Base-by-base conservation (phyloP, 176 grass and related monocot genomes). In the Cocos nucifera region DNA sequence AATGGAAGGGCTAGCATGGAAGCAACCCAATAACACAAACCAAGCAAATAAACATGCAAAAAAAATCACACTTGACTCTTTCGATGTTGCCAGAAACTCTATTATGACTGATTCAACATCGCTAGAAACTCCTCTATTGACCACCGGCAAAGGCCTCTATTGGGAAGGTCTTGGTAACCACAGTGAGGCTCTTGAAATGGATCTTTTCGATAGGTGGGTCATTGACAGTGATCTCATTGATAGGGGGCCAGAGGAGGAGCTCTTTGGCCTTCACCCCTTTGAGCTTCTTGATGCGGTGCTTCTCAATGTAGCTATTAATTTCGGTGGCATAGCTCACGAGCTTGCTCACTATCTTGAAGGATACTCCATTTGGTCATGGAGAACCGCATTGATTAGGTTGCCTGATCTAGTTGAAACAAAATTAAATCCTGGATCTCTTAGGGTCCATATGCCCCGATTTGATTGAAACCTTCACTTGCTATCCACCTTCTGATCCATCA, bases 201-300 rank as follows among this genome's bases (percentile, higher is more conserved):
- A 98, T 88, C 70, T 85, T 92, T 7, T 82, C 84, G 15, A 61
- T 64, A 49, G 77, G 70, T 57, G 78, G 82, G 57, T 86, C 59
- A 16, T 95, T 74, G 48, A 81, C 55, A 53, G 18, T 51, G 70
- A 95, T 89, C 77, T 89, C 76, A 71, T 82, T 80, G 61, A 98
- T 72, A 0, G 84, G 75, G 2, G 82, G 78, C 87, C 81, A 98
- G 14, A 98, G 66, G 58, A 98, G 75, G 63, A 98, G 60, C 82
- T 94, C 89, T 77, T 85, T 95, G 59, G 84, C 86, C 79, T 85
- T 86, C 74, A 89, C 90, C 19, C 86, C 90, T 63, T 78, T 89
- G 59, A 86, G 77, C 68, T 84, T 89, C 70, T 79, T 86, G 74
- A 95, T 89, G 67, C 69, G 48, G 18, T 50, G 62, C 50, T 74